Percentiles rank a stretch among this genome's conserved stretches.
Evolutionary conservation across 2,329 filamentous ascomycete genomes (phyloP).

Genomic region (Cladobotryum protrusum): DNA sequence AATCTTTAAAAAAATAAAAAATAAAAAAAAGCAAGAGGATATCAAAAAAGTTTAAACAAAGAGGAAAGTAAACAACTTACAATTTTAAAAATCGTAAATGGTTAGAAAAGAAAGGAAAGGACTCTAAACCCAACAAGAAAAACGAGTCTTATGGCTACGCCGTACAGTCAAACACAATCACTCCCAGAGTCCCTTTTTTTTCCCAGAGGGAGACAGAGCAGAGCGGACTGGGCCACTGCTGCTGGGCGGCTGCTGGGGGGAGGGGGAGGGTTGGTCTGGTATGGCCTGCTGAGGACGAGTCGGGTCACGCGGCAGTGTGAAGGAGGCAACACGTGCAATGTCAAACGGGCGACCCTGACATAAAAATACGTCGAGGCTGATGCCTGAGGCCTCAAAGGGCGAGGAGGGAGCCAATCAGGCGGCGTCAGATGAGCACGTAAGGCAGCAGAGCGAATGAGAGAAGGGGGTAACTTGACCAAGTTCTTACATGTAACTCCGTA

Average conservation of each 20-base stretch:
- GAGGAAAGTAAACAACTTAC: slow-evolving; percentile 1
- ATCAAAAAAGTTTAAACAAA: background rate
- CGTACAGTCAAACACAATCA: no score
- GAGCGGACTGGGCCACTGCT: no score
- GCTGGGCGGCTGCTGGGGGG: slow-evolving; percentile 1
- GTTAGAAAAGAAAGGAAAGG: no score
- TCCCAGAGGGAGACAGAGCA: no score
- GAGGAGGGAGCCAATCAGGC: background rate
- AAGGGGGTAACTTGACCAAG: background rate
- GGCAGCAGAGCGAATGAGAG: background rate
- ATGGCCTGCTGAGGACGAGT: slow-evolving; percentile 17
- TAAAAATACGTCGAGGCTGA: slow-evolving; percentile 14
- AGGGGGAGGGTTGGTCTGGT: background rate
- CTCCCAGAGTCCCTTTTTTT: no score
- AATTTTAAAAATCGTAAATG: no score
- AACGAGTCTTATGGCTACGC: slow-evolving; percentile 3
- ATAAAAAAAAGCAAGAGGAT: background rate
- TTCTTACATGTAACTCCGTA: no score
- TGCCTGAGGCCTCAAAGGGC: background rate
- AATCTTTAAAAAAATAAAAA: slow-evolving; percentile 9
- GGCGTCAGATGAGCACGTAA: background rate
- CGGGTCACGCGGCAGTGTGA: slow-evolving; percentile 35
- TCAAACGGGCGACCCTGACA: slow-evolving; percentile 23
- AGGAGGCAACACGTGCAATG: slow-evolving; percentile 35
- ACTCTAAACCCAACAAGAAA: background rate